A percentile compares a stretch with the other conserved stretches of the same genome.
Conservation (phyloP, 805 yeast species). For the Sugiyamaella smithiae region DNA sequence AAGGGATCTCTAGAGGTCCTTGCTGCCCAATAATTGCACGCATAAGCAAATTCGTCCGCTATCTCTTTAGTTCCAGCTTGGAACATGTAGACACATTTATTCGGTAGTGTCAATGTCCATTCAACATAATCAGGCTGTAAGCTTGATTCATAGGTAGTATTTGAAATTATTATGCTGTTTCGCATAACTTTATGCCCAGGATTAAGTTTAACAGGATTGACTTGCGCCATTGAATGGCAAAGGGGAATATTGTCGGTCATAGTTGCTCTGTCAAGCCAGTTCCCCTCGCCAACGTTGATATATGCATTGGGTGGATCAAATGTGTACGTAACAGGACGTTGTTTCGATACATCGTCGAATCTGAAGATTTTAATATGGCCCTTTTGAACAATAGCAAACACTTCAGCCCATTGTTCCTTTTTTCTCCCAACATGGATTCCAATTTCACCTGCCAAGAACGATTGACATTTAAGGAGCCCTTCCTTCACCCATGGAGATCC, state of each 20-base stretch:
- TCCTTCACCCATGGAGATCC: conserved; percentile 81
- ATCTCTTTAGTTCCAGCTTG: conserved; percentile 63
- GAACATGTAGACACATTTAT: conserved; percentile 45
- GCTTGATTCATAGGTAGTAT: conserved; percentile 7
- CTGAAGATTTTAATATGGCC: conserved; percentile 47
- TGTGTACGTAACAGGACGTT: conserved; percentile 4
- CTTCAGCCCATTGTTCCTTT: conserved; percentile 41
- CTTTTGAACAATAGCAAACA: conserved; percentile 62
- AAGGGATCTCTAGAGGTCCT: conserved; percentile 74
- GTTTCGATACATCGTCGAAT: conserved; percentile 19
- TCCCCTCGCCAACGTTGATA: conserved; percentile 50
- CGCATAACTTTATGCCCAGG: not conserved
- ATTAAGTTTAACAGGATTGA: conserved; percentile 26
- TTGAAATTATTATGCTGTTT: conserved; percentile 12
- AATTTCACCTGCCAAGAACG: conserved; percentile 28
- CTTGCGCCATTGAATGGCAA: conserved; percentile 43
- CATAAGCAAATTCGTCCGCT: conserved; percentile 65
- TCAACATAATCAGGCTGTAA: conserved; percentile 30
- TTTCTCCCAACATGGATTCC: conserved; percentile 21
- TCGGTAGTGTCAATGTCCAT: conserved; percentile 58
- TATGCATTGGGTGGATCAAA: conserved; percentile 12
- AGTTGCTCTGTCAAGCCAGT: conserved; percentile 63
- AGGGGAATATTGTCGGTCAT: conserved; percentile 51
- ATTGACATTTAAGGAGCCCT: conserved; percentile 47
- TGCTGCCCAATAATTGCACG: conserved; percentile 90